Conservation (phyloP, 2,329 filamentous ascomycete species). For the Bertia moriformis region DNA sequence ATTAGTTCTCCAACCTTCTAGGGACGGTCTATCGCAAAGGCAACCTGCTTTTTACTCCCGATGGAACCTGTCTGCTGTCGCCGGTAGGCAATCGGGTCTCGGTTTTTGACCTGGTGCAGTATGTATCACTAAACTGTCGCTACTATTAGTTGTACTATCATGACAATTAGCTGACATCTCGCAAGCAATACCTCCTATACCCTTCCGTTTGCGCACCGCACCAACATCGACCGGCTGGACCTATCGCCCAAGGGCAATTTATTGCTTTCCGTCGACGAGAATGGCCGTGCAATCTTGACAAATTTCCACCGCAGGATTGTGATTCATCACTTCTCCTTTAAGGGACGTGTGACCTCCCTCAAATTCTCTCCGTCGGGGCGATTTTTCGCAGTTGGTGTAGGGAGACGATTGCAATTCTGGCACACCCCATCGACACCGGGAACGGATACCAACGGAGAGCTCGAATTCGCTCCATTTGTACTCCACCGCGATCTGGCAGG, state of each 20-base stretch:
- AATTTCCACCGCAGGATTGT: conserved; percentile 75
- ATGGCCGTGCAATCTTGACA: conserved; percentile 83
- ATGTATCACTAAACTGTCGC: conserved; percentile 15
- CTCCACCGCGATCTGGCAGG: conserved; percentile 72
- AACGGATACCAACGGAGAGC: conserved; percentile 60
- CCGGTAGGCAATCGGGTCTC: conserved; percentile 93
- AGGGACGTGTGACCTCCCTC: conserved; percentile 65
- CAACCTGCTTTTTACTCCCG: conserved; percentile 89
- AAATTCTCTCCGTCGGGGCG: conserved; percentile 82
- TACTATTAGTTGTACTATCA: not conserved
- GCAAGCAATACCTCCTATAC: conserved; percentile 73
- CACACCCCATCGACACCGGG: conserved; percentile 84
- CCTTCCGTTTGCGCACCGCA: conserved; percentile 79
- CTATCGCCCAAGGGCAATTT: conserved; percentile 84
- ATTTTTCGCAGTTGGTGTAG: conserved; percentile 79
- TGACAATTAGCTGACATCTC: not conserved
- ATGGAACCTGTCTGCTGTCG: conserved; percentile 89
- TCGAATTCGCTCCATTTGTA: conserved; percentile 92
- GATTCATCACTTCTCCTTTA: conserved; percentile 93
- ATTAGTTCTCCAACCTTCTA: conserved; percentile 89
- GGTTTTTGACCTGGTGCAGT: conserved; percentile 94
- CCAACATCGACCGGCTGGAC: conserved; percentile 78
- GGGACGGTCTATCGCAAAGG: conserved; percentile 97
- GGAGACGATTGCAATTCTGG: conserved; percentile 86
- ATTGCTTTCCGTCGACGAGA: conserved; percentile 82